phyloP scores from a whole-genome alignment of 495 filamentous ascomycete species.

The Parmelia sp. region DNA sequence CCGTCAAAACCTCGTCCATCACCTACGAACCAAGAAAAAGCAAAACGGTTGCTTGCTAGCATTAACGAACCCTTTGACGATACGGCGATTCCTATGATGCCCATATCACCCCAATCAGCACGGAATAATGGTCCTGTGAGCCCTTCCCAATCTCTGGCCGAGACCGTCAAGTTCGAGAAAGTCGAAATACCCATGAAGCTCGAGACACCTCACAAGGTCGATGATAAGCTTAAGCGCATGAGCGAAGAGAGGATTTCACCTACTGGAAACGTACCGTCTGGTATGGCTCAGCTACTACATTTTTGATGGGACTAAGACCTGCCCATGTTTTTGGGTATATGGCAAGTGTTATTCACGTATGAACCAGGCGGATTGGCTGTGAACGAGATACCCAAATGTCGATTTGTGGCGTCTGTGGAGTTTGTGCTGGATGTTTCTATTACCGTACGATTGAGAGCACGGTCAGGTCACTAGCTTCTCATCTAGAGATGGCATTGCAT shows the following conservation, averaged over 20 bases:
- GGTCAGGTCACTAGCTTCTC: not conserved
- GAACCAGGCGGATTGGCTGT: slow-evolving; percentile 2
- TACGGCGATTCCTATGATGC: slow-evolving; percentile 36
- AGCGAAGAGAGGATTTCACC: slow-evolving; percentile 36
- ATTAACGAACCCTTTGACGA: slow-evolving; percentile 16
- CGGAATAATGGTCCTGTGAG: slow-evolving; percentile 38
- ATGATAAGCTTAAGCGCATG: slow-evolving; percentile 23
- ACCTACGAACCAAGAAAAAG: slow-evolving; percentile 18
- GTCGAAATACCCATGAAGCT: slow-evolving; percentile 17
- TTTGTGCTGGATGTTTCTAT: not conserved
- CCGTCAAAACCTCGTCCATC: slow-evolving; percentile 15
- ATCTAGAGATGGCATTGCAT: slow-evolving; percentile 5
- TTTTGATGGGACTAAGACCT: slow-evolving; percentile 1
- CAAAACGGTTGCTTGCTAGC: slow-evolving; percentile 5
- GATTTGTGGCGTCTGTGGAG: slow-evolving; percentile 5
- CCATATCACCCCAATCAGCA: slow-evolving; percentile 37
- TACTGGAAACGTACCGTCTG: slow-evolving; percentile 33
- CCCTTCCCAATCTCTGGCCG: not conserved
- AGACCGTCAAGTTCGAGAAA: slow-evolving; percentile 25
- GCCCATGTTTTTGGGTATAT: not conserved
- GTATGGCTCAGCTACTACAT: slow-evolving; percentile 36
- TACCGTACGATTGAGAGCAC: not conserved
- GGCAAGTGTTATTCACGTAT: not conserved
- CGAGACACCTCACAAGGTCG: not conserved
- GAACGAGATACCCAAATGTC: slow-evolving; percentile 14